Base-by-base conservation (phyloP, 192 early-diverging fungal genomes). In the Spizellomyces punctatus region DNA sequence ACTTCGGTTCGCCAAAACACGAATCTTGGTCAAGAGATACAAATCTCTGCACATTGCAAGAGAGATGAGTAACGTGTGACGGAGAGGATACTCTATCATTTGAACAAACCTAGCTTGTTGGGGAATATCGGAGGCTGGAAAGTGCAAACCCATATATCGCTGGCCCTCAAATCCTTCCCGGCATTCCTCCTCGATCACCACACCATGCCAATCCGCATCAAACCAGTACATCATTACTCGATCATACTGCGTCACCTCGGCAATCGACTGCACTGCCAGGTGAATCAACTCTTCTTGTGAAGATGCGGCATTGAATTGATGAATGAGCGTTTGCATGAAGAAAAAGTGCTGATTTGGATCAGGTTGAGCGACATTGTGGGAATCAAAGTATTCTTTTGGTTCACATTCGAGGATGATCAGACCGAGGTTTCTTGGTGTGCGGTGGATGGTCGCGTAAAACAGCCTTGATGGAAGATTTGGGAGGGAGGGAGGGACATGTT, bases 101-200 rank as follows among this genome's bases (percentile, higher is more conserved):
- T 54, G 5, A n/a, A 64, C 16, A 2, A 46, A n/a, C 45, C 63
- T 9, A 2, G 63, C 63, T 46, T 64, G 63, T 16, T 22, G 21
- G 16, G 63, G 63, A 16, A 64, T 64, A 64, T 64, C 63, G 3
- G 63, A 46, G 5, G 21, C 27, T 2, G 63, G 63, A 46, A 64
- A 64, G 47, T 64, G 63, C 63, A 64, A 64, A 10, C 63, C 63
- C 17, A 22, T 9, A 21, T 64, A 64, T 16, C 21, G 63, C 16
- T 64, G 22, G 0, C 21, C 12, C 12, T n/a, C 63, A 22, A 46
- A 46, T 16, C 44, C 16, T 6, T 21, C 44, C 50, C 50, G 12
- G 14, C 12, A n/a, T 54, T 54, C 50, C 50, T 54, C 50, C 50
- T 54, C 50, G 17, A 54, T 54, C 50, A 54, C 50, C 12, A n/a